Base-by-base conservation (phyloP, 108 stramenopile genomes). In the Cyclotella kingstonii region DNA sequence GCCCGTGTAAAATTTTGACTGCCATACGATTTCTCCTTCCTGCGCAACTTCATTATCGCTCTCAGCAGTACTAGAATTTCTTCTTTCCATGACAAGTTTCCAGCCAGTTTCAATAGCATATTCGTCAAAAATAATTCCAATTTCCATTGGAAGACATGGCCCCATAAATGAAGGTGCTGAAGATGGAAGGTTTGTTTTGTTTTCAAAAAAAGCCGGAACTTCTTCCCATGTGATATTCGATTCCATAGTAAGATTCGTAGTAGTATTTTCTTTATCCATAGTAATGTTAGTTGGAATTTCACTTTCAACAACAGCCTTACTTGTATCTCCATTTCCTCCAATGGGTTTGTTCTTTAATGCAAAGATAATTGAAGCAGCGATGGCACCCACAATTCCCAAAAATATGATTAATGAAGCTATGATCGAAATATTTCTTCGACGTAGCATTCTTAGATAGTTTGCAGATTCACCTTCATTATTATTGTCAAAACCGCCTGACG, bases 111-210 rank as follows among this genome's bases (percentile, higher is more conserved):
- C 43, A 8, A 25, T 55, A 6, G 72, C 49, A 59, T 65, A 58
- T 50, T 65, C 33, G 39, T 73, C 63, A 26, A 73, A 72, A 1
- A 72, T 52, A 42, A 73, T 65, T 12, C 63, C 63, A 8, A 73
- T 27, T 53, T 73, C 72, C 4, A 73, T 10, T 26, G 57, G 63
- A 26, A 73, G 44, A 34, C 72, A 73, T 40, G n/a, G n/a, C n/a
- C n/a, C n/a, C n/a, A n/a, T n/a, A 30, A 34, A 35, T 44, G 21
- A 61, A 18, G 70, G 60, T 19, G 60, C 17, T 9, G 60, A 23
- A 2, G 70, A 59, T 11, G 70, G 54, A 14, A 38, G 28, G 21
- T 15, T 60, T 28, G 15, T 3, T 40, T 4, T 40, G 39, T 15
- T 40, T 11, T 34, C 53, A 17, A 18, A 6, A 9, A 5, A 5